Evolutionary conservation across 2,329 filamentous ascomycete species (phyloP), one percentile per base, ranked within the genome.

Genomic region (Coniochaeta hoffmannii): DNA sequence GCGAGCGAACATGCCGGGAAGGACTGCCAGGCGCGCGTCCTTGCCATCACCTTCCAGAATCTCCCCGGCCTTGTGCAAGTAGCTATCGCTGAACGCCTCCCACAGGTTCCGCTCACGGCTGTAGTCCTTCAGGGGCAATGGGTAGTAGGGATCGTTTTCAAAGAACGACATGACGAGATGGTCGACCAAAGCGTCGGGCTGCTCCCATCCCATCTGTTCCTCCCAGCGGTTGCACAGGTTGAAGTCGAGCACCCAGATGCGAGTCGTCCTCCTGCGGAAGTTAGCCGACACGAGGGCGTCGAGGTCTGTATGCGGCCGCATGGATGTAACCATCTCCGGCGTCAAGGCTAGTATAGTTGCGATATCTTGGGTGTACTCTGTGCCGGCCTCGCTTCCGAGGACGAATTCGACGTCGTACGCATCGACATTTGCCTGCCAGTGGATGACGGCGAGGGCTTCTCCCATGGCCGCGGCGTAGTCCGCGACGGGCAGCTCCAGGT

Each of bases 351-450:
- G 8, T 10, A 31, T 22, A 9, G 30, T 11, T 26, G 26, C 9
- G 17, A 9, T 17, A 11, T 26, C 28, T 15, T 24, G 2, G 10
- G 10, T 32, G 6, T 31, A 32, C 19, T 28, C 60, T 57, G 0
- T 28, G 0, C 2, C 10, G 1, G 8, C 53, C n/a, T 62, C 58
- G 36, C 61, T 62, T 0, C 66, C 67, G 8, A 71, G 53, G 1
- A 65, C 66, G 50, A 71, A 71, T 41, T 72, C 64, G 0, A 72
- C 61, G 17, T 67, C 68, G 3, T 61, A 57, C 0, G 62, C 69
- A 24, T 71, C 67, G 0, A 59, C 63, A 10, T 51, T 57, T 0
- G 67, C 68, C 0, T 24, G 61, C 67, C 66, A 71, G 44, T 71
- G 68, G 60, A 71, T 61, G 1, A 66, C 38, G 0, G 67, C 67